These are phyloP conservation scores for Euclidium syriacum DNA, from an alignment of 345 rosid species.

Conservation along the genomic window DNA sequence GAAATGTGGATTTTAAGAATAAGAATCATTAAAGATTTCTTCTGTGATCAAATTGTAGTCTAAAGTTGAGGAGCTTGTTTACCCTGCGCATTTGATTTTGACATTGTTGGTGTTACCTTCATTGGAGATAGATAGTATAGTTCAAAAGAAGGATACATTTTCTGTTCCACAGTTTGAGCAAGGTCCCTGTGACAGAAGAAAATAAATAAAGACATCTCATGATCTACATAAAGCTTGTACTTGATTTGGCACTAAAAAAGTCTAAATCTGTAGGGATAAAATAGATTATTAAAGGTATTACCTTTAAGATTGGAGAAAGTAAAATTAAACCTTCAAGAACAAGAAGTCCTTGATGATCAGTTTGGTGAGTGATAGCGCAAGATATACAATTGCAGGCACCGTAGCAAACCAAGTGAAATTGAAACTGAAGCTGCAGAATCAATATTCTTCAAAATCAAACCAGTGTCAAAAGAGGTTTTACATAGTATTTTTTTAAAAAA, in stretches of 20 bases:
- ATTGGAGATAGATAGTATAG: constrained; percentile 50
- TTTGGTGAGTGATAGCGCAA: constrained; percentile 53
- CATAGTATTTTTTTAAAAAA: too few relatives aligned
- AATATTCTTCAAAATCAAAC: too few relatives aligned
- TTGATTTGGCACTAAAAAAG: too few relatives aligned
- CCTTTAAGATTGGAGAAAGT: too few relatives aligned
- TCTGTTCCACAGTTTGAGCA: constrained; percentile 79
- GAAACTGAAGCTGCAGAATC: too few relatives aligned
- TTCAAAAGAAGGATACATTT: constrained; percentile 65
- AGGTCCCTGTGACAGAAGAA: too few relatives aligned
- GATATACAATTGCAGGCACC: constrained; percentile 50
- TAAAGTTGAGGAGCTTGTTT: constrained; percentile 3
- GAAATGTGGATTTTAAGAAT: too few relatives aligned
- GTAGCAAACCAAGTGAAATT: constrained; percentile 84
- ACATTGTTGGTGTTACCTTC: constrained; percentile 59
- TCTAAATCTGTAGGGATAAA: too few relatives aligned
- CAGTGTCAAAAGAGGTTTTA: too few relatives aligned
- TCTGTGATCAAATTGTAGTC: background rate
- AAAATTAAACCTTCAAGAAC: constrained; percentile 77
- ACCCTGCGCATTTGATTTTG: constrained; percentile 68
- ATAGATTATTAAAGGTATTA: too few relatives aligned
- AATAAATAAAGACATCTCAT: background rate
- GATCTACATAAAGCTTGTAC: too few relatives aligned
- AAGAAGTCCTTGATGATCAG: constrained; percentile 51
- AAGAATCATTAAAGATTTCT: background rate